Conservation (phyloP, 2,329 filamentous ascomycete genomes). For the Aspergillus sp. region DNA sequence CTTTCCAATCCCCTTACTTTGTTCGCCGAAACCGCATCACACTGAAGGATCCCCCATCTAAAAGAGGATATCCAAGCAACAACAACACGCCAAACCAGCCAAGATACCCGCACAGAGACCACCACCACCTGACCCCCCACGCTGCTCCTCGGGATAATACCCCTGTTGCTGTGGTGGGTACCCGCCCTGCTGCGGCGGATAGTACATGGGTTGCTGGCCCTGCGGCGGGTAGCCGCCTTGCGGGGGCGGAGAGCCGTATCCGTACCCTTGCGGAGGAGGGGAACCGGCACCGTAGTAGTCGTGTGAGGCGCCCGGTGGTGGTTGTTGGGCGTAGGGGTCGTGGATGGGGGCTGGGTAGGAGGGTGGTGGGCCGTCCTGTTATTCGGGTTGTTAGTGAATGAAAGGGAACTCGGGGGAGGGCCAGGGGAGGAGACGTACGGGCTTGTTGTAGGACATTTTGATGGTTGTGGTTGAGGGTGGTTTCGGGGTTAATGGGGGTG, state of each 20-base stretch:
- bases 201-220: constrained; percentile 20
- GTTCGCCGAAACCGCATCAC: neutral
- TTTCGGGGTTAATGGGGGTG: neutral
- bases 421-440: constrained; percentile 27
- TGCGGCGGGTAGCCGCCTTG: constrained; percentile 21
- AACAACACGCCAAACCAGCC: constrained; percentile 54
- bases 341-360: constrained; percentile 42
- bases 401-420: neutral
- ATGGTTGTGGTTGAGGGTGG: neutral
- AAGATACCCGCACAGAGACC: constrained; percentile 54
- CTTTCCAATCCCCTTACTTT: neutral
- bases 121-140: constrained; percentile 35
- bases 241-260: constrained; percentile 25
- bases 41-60: constrained; percentile 23
- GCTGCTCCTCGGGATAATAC: constrained; percentile 42
- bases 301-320: constrained; percentile 35
- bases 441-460: constrained; percentile 40
- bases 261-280: constrained; percentile 39
- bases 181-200: constrained; percentile 32
- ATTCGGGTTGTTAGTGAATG: neutral
- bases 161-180: constrained; percentile 43
- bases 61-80: constrained; percentile 54
- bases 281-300: constrained; percentile 41
- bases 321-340: constrained; percentile 30
- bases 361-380: constrained; percentile 41